Percentiles rank a stretch among this genome's conserved stretches.
Evolutionary conservation across 2,329 filamentous ascomycete genomes (phyloP).

Genomic region (Penicillium sp.): DNA sequence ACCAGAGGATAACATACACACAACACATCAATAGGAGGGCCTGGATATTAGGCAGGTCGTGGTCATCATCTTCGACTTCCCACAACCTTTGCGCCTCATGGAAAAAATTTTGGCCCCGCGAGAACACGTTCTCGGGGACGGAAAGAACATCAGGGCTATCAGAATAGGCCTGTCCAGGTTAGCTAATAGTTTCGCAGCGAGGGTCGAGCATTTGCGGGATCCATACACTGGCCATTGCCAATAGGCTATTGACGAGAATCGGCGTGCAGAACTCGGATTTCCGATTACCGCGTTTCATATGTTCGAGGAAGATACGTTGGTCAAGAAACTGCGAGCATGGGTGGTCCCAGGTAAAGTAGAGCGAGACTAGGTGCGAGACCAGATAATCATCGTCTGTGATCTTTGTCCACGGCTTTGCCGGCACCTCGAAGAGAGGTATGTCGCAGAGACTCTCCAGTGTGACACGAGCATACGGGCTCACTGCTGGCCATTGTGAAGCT

Average conservation of each 20-base stretch:
- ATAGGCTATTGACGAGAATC: constrained; percentile 81
- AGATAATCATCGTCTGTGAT: constrained; percentile 74
- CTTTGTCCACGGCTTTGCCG: constrained; percentile 63
- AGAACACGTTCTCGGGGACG: constrained; percentile 25
- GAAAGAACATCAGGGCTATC: constrained; percentile 35
- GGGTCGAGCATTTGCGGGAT: neutral
- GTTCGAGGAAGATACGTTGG: constrained; percentile 67
- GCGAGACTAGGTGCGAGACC: constrained; percentile 77
- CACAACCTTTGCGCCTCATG: constrained; percentile 38
- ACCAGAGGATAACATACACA: constrained; percentile 25
- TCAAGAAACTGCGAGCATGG: constrained; percentile 80
- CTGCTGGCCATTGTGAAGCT: neutral
- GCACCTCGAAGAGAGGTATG: constrained; percentile 34
- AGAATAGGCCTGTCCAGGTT: constrained; percentile 32
- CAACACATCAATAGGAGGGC: constrained; percentile 36
- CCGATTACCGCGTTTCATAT: constrained; percentile 34
- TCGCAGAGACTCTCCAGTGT: constrained; percentile 35
- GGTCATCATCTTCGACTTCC: constrained; percentile 34
- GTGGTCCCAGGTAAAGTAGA: constrained; percentile 96
- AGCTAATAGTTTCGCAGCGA: neutral
- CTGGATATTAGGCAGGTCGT: constrained; percentile 37
- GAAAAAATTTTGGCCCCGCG: constrained; percentile 36
- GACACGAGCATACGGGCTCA: constrained; percentile 27
- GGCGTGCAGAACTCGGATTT: constrained; percentile 74
- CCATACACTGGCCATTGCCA: constrained; percentile 54